Conservation (phyloP, 768 basidiomycete species). For the Hygrophoropsis aurantiaca region DNA sequence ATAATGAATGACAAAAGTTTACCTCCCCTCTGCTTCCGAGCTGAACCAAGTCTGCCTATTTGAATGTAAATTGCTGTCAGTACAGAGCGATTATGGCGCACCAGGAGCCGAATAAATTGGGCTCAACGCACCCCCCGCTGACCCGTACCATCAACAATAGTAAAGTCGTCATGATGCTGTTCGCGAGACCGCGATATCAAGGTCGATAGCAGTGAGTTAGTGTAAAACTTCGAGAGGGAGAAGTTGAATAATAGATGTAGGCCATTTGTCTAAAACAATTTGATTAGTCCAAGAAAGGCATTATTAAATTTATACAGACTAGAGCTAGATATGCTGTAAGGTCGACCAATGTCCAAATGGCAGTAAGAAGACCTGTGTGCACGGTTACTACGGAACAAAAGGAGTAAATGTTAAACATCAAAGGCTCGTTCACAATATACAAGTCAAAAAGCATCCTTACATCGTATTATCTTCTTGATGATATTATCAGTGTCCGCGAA, state of each 20-base stretch:
- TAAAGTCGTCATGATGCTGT: conserved; percentile 15
- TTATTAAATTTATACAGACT: conserved; percentile 6
- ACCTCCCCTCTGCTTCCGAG: conserved; percentile 14
- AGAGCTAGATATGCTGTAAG: conserved; percentile 26
- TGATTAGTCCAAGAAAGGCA: conserved; percentile 3
- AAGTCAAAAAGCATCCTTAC: conserved; percentile 11
- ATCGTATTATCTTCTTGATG: conserved; percentile 35
- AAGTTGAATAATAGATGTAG: conserved; percentile 30
- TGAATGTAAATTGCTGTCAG: not conserved
- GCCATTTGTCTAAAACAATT: conserved; percentile 17
- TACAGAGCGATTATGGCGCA: not conserved
- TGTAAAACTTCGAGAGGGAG: conserved; percentile 34
- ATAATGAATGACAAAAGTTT: not conserved
- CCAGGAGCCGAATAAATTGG: conserved; percentile 1
- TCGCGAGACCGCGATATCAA: conserved; percentile 28
- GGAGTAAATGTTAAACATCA: not conserved
- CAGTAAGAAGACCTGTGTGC: conserved; percentile 40
- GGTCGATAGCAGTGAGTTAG: conserved; percentile 34
- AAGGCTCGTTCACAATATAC: not conserved
- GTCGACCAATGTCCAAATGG: conserved; percentile 34
- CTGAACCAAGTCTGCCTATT: conserved; percentile 11
- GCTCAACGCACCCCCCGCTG: conserved; percentile 20
- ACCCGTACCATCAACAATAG: conserved; percentile 18
- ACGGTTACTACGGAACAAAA: conserved; percentile 30
- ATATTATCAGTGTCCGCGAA: conserved; percentile 37